Conservation (phyloP, 768 basidiomycete genomes). For the Pleurotus pulmonarius region DNA sequence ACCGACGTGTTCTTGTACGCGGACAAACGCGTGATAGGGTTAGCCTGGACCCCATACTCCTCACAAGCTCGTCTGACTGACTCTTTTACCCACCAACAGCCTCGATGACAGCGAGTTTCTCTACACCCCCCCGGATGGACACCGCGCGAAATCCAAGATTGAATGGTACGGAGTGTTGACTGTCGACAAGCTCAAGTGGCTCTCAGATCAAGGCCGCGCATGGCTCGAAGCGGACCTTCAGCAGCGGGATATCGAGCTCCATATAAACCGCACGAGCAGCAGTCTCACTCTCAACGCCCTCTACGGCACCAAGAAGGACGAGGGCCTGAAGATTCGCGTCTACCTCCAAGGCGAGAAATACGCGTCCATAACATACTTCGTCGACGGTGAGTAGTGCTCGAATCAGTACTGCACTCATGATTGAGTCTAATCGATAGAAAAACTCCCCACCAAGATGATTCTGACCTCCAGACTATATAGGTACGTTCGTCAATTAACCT, state of each 20-base stretch:
- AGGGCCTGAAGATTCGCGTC: slow-evolving; percentile 31
- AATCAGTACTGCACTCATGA: not conserved
- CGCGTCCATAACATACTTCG: slow-evolving; percentile 31
- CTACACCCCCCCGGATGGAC: too few species aligned
- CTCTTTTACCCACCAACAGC: too few species aligned
- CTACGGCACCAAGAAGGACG: slow-evolving; percentile 21
- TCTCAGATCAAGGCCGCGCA: too few species aligned
- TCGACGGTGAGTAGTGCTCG: slow-evolving; percentile 22
- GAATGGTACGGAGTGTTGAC: too few species aligned
- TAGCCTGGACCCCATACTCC: too few species aligned
- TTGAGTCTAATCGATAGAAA: not conserved
- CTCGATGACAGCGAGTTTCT: too few species aligned
- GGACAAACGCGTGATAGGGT: too few species aligned
- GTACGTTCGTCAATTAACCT: not conserved
- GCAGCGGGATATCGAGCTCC: slow-evolving; percentile 11
- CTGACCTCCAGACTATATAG: slow-evolving; percentile 13
- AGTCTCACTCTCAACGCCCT: slow-evolving; percentile 30
- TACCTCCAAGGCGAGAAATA: slow-evolving; percentile 38
- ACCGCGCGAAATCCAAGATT: too few species aligned
- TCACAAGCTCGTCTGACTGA: too few species aligned
- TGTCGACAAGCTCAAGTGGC: too few species aligned
- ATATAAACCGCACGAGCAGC: slow-evolving; percentile 13
- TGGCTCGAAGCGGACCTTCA: not conserved
- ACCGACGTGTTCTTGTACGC: too few species aligned
- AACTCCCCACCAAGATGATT: not conserved